Base-by-base conservation (phyloP, 148 eudicot species). In the Tetragonia tetragonoides region DNA sequence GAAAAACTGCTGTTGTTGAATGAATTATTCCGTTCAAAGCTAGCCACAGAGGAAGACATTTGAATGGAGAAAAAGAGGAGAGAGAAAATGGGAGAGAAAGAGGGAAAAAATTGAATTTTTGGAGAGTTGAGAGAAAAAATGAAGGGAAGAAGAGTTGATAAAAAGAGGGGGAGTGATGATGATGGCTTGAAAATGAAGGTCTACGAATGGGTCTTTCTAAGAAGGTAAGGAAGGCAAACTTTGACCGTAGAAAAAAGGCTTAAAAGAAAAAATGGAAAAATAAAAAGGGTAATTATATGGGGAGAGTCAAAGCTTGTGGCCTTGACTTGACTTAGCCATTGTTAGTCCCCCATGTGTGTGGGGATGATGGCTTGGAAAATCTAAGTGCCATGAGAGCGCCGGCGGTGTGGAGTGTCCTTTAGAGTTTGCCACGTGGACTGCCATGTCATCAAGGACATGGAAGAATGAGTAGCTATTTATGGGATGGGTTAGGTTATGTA, bases 221-320 rank as follows among this genome's bases (percentile, higher is more conserved):
- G 97, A 90, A 90, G 86, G 71, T 65, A 64, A 56, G 59, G 60
- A 24, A n/a, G 61, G 71, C 77, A 56, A 82, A 66, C 44, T 84
- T 91, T 92, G 97, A 90, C 91, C 86, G 90, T 92, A 84, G 93
- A 92, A 91, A 83, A 80, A 6, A 42, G 41, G 72, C 65, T 51
- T 41, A n/a, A 69, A 4, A 57, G 14, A 70, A 68, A 68, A 37
- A 42, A 12, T 38, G 14, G 41, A 10, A 5, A 46, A 21, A n/a
- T n/a, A 28, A 6, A 68, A 41, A 70, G 12, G 40, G 37, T 61
- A 10, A 23, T 11, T 64, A 38, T 14, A 4, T 80, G 56, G 34
- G 46, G 61, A 39, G 54, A 83, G 97, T 93, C 97, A 92, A 89
- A 91, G 78, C 77, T 83, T 87, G 94, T 87, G 93, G 84, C 85